Conservation (phyloP, 805 yeast genomes). For the Kluyveromyces lactis region DNA sequence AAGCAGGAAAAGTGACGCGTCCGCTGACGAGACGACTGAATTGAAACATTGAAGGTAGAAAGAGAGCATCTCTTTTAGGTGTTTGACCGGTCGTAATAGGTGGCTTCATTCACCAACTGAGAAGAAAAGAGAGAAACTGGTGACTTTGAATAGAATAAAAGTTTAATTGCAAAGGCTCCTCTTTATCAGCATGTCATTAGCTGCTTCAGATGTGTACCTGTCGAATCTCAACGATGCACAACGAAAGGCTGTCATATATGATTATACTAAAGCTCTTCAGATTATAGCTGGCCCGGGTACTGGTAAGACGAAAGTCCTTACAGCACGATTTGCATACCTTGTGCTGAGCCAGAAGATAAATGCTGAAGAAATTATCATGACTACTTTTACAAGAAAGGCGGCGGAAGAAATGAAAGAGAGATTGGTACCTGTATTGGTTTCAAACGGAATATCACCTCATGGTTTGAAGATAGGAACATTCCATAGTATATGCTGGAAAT, state of each 20-base stretch:
- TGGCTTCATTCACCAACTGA: too few relatives aligned
- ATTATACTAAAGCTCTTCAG: conserved; percentile 36
- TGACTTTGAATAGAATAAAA: too few relatives aligned
- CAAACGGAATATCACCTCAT: conserved; percentile 27
- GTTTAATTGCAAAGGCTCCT: too few relatives aligned
- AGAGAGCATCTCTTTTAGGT: too few relatives aligned
- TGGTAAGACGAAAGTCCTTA: conserved; percentile 76
- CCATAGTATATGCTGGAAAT: conserved; percentile 68
- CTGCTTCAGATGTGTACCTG: neutral
- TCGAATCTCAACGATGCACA: conserved; percentile 35
- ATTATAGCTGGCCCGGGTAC: conserved; percentile 63
- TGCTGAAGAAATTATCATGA: conserved; percentile 65
- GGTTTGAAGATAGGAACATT: conserved; percentile 76
- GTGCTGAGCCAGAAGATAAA: conserved; percentile 41
- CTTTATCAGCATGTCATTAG: neutral
- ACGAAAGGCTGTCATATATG: conserved; percentile 35
- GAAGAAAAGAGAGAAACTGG: too few relatives aligned
- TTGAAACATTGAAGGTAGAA: too few relatives aligned
- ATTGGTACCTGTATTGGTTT: conserved; percentile 32
- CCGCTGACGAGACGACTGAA: too few relatives aligned
- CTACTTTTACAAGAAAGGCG: conserved; percentile 91
- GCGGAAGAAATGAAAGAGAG: conserved; percentile 78
- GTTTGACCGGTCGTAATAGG: too few relatives aligned
- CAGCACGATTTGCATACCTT: conserved; percentile 69
- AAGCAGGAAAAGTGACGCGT: too few relatives aligned